A percentile compares a stretch with the other conserved stretches of the same genome.
Evolutionary conservation across 2,329 filamentous ascomycete species (phyloP).

Genomic region (Colletotrichum tofieldiae): DNA sequence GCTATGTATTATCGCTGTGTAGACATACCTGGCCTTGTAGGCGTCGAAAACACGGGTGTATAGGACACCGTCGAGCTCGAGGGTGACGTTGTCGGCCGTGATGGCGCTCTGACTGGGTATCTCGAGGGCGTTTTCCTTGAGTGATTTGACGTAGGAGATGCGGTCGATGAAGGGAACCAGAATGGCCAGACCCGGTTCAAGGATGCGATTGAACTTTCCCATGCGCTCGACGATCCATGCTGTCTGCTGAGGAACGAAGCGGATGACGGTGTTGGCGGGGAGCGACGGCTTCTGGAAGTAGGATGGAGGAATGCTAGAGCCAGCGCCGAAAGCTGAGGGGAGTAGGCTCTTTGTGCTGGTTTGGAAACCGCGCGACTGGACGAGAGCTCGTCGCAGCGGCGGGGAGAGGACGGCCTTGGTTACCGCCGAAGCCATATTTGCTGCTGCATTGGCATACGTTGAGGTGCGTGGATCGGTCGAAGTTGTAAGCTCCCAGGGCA

Average conservation of each 20-base stretch:
- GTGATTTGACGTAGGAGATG: slow-evolving; percentile 96
- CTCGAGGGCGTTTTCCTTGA: slow-evolving; percentile 97
- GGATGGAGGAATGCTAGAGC: slow-evolving; percentile 70
- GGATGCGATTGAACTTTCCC: slow-evolving; percentile 95
- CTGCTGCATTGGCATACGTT: slow-evolving; percentile 42
- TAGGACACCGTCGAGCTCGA: slow-evolving; percentile 95
- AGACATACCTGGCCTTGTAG: slow-evolving; percentile 88
- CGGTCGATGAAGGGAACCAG: slow-evolving; percentile 92
- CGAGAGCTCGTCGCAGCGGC: slow-evolving; percentile 42
- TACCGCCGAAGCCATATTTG: slow-evolving; percentile 44
- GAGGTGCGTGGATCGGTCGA: slow-evolving; percentile 29
- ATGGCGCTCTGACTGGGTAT: slow-evolving; percentile 98
- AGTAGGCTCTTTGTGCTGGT: slow-evolving; percentile 36
- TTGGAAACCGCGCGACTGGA: slow-evolving; percentile 41
- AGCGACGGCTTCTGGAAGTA: slow-evolving; percentile 85
- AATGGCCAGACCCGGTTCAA: slow-evolving; percentile 92
- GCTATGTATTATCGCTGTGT: background rate
- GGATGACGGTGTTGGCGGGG: slow-evolving; percentile 93
- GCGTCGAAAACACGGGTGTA: slow-evolving; percentile 98
- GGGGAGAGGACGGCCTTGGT: slow-evolving; percentile 43
- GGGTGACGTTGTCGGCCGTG: slow-evolving; percentile 97
- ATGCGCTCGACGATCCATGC: slow-evolving; percentile 99
- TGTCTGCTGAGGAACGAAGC: slow-evolving; percentile 99
- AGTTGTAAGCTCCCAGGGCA: slow-evolving; percentile 26
- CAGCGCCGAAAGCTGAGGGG: slow-evolving; percentile 49